Evolutionary conservation across 495 filamentous ascomycete species (phyloP), one percentile per base, ranked within the genome.

Genomic region (Trypethelium eluteriae): DNA sequence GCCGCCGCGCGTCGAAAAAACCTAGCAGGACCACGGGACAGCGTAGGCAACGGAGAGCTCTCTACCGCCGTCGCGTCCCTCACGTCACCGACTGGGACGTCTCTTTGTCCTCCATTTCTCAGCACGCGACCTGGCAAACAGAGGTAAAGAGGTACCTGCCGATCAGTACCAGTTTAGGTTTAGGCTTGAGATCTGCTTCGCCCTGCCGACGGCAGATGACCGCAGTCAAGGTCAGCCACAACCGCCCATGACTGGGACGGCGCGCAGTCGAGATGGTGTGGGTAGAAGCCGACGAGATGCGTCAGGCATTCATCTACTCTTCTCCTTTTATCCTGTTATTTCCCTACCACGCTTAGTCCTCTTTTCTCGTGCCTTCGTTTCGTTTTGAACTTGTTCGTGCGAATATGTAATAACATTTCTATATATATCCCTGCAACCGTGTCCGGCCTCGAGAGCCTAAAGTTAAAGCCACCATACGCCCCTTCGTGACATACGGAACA

Each of bases 181-280:
- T 53, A 53, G 49, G 11, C n/a, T n/a, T 9, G 5, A 25, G n/a
- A 25, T 16, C 25, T 25, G 25, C 25, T 53, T 53, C 49, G n/a
- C 12, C 49, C 5, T 25, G n/a, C 7, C 7, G 53, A 7, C n/a
- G 53, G 53, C 53, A 59, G 53, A 59, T 36, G 34, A 59, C 10
- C 53, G 53, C 53, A 7, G 35, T 32, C 4, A 32, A 62, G 59
- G 18, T 41, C 59, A 62, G 59, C 59, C 59, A 62, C 59, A 62
- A 18, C 59, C 59, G 59, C 59, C 16, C 16, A 62, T 38, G 38
- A 62, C 59, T 11, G 59, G 59, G 59, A 32, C 35, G 41, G 41
- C 41, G 41, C 14, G 11, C 49, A 16, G 12, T 16, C 49, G 18
- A n/a, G n/a, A 53, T 53, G 49, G n/a, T 25, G n/a, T 53, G 49